Evolutionary conservation across 176 grass and related monocot genomes (phyloP).

Genomic region (Hordeum vulgare): MorexV3_pseudomolecules_assembly NC_058520.1:438123846-438124345

Average conservation of each 20-base stretch:
- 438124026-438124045: slow-evolving; percentile 71
- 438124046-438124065: slow-evolving; percentile 65
- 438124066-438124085: slow-evolving; percentile 68
- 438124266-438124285: not conserved
- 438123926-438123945: not conserved
- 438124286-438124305: slow-evolving; percentile 1
- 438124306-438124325: slow-evolving; percentile 60
- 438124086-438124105: slow-evolving; percentile 54
- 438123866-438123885: slow-evolving; percentile 79
- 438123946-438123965: not conserved
- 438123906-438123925: slow-evolving; percentile 1
- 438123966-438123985: not conserved
- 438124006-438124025: slow-evolving; percentile 58
- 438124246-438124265: not conserved
- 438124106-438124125: slow-evolving; percentile 75
- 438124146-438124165: slow-evolving; percentile 61
- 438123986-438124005: slow-evolving; percentile 23
- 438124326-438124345: slow-evolving; percentile 73
- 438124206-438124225: slow-evolving; percentile 87
- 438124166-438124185: slow-evolving; percentile 45
- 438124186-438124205: slow-evolving; percentile 55
- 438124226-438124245: not conserved
- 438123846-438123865: slow-evolving; percentile 69
- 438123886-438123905: slow-evolving; percentile 51
- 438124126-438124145: slow-evolving; percentile 72